Percentiles rank a stretch among this genome's conserved stretches.
Evolutionary conservation across 495 filamentous ascomycete genomes (phyloP).

Genomic region (Astrothelium macrocarpum): DNA sequence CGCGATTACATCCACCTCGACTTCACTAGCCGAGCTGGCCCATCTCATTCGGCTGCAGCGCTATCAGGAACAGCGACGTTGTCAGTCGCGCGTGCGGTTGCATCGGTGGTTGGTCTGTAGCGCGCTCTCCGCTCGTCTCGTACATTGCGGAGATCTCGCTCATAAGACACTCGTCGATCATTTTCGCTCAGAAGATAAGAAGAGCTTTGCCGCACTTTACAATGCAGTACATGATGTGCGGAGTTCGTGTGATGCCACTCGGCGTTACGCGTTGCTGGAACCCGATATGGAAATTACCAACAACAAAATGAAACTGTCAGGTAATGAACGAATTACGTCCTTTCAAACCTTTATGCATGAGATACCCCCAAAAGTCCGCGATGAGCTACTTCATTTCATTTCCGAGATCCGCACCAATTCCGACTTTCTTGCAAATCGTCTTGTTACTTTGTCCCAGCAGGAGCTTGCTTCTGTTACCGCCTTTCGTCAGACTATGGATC

Average conservation of each 20-base stretch:
- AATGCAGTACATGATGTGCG: constrained; percentile 82
- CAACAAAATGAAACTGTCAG: constrained; percentile 25
- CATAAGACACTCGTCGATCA: constrained; percentile 78
- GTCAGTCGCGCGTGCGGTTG: constrained; percentile 55
- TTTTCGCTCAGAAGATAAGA: constrained; percentile 83
- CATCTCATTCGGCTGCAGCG: constrained; percentile 59
- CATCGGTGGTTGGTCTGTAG: constrained; percentile 51
- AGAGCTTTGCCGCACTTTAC: constrained; percentile 74
- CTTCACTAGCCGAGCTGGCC: constrained; percentile 60
- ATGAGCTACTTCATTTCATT: constrained; percentile 69
- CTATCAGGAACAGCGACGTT: constrained; percentile 64
- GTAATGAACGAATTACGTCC: constrained; percentile 24
- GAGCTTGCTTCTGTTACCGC: constrained; percentile 67
- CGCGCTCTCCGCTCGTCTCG: constrained; percentile 68
- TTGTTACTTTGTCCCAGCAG: constrained; percentile 58
- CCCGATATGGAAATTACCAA: constrained; percentile 53
- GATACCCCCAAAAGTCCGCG: constrained; percentile 62
- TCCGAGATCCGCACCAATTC: constrained; percentile 73
- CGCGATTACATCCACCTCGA: constrained; percentile 38
- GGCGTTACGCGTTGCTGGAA: constrained; percentile 58
- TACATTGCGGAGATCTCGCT: constrained; percentile 65
- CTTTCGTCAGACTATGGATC: constrained; percentile 66
- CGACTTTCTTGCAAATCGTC: constrained; percentile 72
- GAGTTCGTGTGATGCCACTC: constrained; percentile 68
- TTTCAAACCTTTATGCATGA: constrained; percentile 69